These are phyloP conservation scores for Metarhizium album DNA, from an alignment of 2,329 filamentous ascomycete species.

Conservation along the genomic window DNA sequence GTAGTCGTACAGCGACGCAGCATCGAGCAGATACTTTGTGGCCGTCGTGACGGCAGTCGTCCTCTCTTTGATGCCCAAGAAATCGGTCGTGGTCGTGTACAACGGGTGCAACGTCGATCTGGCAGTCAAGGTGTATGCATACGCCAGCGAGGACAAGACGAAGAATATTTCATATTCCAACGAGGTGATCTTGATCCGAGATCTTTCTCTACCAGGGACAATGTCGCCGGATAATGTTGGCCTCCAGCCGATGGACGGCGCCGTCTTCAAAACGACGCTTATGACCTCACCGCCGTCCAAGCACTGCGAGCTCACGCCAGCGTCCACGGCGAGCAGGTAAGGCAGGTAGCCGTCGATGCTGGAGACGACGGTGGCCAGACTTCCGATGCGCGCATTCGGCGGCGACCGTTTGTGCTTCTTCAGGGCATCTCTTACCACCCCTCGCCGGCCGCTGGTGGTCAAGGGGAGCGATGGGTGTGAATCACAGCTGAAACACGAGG, in stretches of 20 bases:
- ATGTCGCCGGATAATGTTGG: slow-evolving; percentile 60
- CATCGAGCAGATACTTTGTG: slow-evolving; percentile 67
- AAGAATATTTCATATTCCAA: slow-evolving; percentile 80
- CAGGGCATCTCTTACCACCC: slow-evolving; percentile 69
- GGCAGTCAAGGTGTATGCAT: slow-evolving; percentile 61
- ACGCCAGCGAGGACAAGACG: slow-evolving; percentile 64
- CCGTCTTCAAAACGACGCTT: slow-evolving; percentile 50
- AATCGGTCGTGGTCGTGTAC: slow-evolving; percentile 53
- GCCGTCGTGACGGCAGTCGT: slow-evolving; percentile 60
- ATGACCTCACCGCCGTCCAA: slow-evolving; percentile 45
- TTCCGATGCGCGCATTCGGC: slow-evolving; percentile 54
- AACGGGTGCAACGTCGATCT: slow-evolving; percentile 62
- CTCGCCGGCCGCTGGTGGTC: slow-evolving; percentile 70
- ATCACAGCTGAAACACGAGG: slow-evolving; percentile 62
- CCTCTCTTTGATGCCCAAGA: slow-evolving; percentile 54
- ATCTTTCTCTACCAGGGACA: slow-evolving; percentile 51
- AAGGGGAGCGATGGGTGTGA: slow-evolving; percentile 85
- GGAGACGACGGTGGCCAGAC: slow-evolving; percentile 59
- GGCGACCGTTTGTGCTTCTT: slow-evolving; percentile 87
- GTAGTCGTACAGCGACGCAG: slow-evolving; percentile 67
- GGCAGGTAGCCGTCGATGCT: slow-evolving; percentile 70
- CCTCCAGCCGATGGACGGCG: slow-evolving; percentile 70
- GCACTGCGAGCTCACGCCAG: slow-evolving; percentile 48
- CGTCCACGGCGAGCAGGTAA: slow-evolving; percentile 68
- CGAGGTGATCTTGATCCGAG: slow-evolving; percentile 58